Evolutionary conservation across 441 rosid genomes (phyloP).

Genomic region (Adansonia rubrostipa): DNA sequence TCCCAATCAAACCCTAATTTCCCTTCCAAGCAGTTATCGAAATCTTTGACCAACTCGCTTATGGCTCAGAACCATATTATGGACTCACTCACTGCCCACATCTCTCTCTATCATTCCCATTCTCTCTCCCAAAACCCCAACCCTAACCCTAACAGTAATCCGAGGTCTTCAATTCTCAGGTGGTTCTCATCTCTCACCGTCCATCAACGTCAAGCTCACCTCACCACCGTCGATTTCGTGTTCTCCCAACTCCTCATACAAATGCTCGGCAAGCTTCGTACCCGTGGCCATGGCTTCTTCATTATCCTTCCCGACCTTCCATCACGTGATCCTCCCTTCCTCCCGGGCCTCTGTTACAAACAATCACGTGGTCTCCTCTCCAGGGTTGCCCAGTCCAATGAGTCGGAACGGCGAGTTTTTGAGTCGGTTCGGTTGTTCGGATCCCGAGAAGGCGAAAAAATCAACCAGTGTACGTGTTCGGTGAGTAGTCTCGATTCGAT

Average conservation of each 20-base stretch:
- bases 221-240: constrained; percentile 66
- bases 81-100: constrained; percentile 87
- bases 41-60: constrained; percentile 36
- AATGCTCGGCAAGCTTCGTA: constrained; percentile 70
- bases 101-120: constrained; percentile 78
- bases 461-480: constrained; percentile 61
- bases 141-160: constrained; percentile 36
- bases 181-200: constrained; percentile 87
- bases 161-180: constrained; percentile 71
- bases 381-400: constrained; percentile 65
- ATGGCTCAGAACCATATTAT: constrained; percentile 67
- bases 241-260: constrained; percentile 68
- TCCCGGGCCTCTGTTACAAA: constrained; percentile 82
- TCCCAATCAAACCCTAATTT: constrained; percentile 37
- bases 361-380: constrained; percentile 77
- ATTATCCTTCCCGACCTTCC: constrained; percentile 90
- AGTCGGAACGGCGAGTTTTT: constrained; percentile 52
- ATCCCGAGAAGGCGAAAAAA: constrained; percentile 68
- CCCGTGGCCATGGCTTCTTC: constrained; percentile 73
- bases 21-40: constrained; percentile 21
- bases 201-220: constrained; percentile 79
- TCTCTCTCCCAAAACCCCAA: constrained; percentile 37
- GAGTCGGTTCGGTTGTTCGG: constrained; percentile 68
- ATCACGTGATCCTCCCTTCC: constrained; percentile 46
- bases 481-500: constrained; percentile 60